These are phyloP conservation scores for Rhizophora apiculata DNA, from an alignment of 345 rosid genomes.

Conservation along the genomic window DNA sequence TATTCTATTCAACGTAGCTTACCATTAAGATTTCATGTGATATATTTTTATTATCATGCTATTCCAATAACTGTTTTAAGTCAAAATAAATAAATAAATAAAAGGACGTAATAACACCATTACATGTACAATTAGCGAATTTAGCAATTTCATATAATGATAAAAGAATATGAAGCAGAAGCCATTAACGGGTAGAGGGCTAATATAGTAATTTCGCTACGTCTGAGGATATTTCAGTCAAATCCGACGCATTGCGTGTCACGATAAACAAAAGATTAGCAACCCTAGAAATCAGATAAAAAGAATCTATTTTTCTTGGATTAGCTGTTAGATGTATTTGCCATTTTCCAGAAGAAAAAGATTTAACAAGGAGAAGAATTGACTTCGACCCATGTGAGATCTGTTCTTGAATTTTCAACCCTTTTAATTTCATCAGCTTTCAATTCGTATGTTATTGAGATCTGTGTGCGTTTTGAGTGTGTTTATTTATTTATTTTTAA, in stretches of 20 bases:
- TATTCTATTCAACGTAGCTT: too few species aligned
- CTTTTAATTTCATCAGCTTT: background rate
- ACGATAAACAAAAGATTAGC: background rate
- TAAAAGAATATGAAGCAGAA: too few species aligned
- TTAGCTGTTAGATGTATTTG: background rate
- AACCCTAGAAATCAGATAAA: background rate
- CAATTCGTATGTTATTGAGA: background rate
- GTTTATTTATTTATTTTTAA: background rate
- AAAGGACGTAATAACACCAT: background rate
- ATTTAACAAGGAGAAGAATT: background rate
- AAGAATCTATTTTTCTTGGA: background rate
- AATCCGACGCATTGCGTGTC: background rate
- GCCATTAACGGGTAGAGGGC: background rate
- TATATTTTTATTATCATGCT: too few species aligned
- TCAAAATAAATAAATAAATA: background rate
- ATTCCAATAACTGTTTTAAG: too few species aligned
- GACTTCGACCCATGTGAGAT: too few species aligned
- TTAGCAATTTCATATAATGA: too few species aligned
- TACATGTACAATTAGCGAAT: too few species aligned
- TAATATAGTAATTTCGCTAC: background rate
- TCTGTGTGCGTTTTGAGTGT: background rate
- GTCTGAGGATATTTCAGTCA: background rate
- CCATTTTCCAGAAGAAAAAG: background rate
- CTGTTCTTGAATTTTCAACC: background rate
- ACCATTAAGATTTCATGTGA: too few species aligned